These are phyloP conservation scores for Cordyceps militaris DNA, from an alignment of 2,329 filamentous ascomycete genomes.

Conservation along the genomic window DNA sequence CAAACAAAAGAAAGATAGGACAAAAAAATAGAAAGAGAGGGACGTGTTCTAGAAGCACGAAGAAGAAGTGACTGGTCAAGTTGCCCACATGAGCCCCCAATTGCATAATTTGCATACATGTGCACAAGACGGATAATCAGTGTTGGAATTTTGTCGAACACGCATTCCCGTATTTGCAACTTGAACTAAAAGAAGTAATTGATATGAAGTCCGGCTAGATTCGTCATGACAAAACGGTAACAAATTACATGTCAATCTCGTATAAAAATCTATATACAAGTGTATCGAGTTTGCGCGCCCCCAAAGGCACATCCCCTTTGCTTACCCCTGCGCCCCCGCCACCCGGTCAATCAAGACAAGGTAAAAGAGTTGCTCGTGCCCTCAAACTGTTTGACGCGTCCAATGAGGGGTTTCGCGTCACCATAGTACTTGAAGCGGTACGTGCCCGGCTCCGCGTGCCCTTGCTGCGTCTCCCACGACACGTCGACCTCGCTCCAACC, in stretches of 20 bases:
- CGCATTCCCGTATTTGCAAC: background rate
- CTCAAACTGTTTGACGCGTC: constrained; percentile 60
- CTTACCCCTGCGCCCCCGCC: no score
- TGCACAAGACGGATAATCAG: background rate
- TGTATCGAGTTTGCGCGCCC: background rate
- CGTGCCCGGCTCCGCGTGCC: constrained; percentile 49
- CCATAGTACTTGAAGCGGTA: constrained; percentile 83
- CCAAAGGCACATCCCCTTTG: background rate
- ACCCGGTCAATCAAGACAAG: background rate
- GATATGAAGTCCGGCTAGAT: no score
- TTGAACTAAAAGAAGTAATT: no score
- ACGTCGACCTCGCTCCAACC: constrained; percentile 74
- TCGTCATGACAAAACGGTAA: no score
- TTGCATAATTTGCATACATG: background rate
- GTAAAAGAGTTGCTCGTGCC: constrained; percentile 54
- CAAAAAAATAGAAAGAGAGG: background rate
- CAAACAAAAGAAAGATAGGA: background rate
- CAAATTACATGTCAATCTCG: background rate
- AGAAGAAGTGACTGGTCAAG: background rate
- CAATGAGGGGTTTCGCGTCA: constrained; percentile 62
- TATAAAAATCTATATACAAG: background rate
- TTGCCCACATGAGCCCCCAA: background rate
- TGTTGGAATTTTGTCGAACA: no score
- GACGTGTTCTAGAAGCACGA: background rate
- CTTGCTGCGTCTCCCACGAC: constrained; percentile 57